Base-by-base conservation (phyloP, 1,284 basidiomycete genomes). In the Meira nashicola region DNA sequence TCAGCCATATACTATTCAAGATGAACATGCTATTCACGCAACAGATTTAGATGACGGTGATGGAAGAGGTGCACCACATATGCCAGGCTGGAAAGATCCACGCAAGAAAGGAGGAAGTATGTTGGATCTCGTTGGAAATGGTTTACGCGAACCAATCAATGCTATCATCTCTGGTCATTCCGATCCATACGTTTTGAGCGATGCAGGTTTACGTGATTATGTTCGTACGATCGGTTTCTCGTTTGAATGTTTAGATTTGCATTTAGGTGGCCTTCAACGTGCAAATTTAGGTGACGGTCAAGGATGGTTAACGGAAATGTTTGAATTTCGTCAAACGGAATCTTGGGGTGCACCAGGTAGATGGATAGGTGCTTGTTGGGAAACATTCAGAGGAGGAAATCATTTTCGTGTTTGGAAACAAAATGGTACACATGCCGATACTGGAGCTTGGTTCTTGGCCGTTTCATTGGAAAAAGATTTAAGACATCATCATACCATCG, bases 61-160 rank as follows among this genome's bases (percentile, higher is more conserved):
- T 41, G 59, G 59, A 17, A 50, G 49, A 21, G 58, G 60, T 1
- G 48, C 53, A n/a, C 44, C 55, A 28, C 47, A 23, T n/a, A n/a
- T 15, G 40, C 55, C 55, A 21, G 50, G 6, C 14, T 53, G 28
- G 19, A 39, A 17, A 38, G 50, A 53, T 25, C 50, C 50, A 23
- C 17, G 50, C 8, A 19, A 39, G 5, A 39, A 39, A 6, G 50
- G 50, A 3, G 50, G 50, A 12, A 39, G 38, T 33, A 53, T 53
- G 33, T 33, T 56, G 11, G 54, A 74, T 83, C 88, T 23, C 81
- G 84, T 56, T 74, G 81, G 39, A 87, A 90, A 17, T 86, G 89
- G 90, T 8, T 84, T 89, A 56, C 89, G 90, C 43, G 93, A 96
- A 80, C 93, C 92, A 2, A 80, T 96, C 58, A 96, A 97, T 68